Conservation (phyloP, 768 basidiomycete species). For the Mycena olivaceomarginata region DNA sequence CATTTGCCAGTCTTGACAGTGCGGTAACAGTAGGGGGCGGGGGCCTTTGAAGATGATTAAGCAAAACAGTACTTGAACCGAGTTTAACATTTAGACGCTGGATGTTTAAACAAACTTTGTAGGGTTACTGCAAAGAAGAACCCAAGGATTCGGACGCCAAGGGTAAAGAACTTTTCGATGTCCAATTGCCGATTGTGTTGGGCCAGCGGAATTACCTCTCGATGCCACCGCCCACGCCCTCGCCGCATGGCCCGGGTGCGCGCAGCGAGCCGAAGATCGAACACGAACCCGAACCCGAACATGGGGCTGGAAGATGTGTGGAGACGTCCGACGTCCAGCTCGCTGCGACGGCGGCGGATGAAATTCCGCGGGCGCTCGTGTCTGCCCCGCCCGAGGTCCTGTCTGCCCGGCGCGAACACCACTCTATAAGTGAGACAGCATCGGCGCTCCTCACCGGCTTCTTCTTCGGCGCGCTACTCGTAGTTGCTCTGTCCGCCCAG, state of each 20-base stretch:
- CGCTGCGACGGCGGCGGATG: conserved; percentile 6
- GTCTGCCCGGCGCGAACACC: background rate
- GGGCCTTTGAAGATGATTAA: too few species aligned
- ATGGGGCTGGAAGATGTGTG: too few species aligned
- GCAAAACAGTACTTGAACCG: too few species aligned
- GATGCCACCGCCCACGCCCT: conserved; percentile 35
- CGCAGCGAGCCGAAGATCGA: background rate
- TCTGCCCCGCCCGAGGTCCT: background rate
- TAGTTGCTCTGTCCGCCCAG: conserved; percentile 23
- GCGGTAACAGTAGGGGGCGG: too few species aligned
- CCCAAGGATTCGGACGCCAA: too few species aligned
- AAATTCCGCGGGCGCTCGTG: background rate
- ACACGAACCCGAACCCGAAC: too few species aligned
- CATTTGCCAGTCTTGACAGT: too few species aligned
- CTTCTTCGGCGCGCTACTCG: conserved; percentile 36
- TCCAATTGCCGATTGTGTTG: conserved; percentile 11
- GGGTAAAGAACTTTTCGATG: too few species aligned
- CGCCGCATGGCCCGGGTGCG: background rate
- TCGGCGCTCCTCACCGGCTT: conserved; percentile 43
- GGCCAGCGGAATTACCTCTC: conserved; percentile 35
- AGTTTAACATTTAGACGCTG: too few species aligned
- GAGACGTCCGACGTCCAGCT: too few species aligned
- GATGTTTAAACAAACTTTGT: too few species aligned
- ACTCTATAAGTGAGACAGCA: conserved; percentile 33
- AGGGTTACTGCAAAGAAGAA: too few species aligned